Conservation (phyloP, 306 rosid species). For the Lupinus albus region DNA sequence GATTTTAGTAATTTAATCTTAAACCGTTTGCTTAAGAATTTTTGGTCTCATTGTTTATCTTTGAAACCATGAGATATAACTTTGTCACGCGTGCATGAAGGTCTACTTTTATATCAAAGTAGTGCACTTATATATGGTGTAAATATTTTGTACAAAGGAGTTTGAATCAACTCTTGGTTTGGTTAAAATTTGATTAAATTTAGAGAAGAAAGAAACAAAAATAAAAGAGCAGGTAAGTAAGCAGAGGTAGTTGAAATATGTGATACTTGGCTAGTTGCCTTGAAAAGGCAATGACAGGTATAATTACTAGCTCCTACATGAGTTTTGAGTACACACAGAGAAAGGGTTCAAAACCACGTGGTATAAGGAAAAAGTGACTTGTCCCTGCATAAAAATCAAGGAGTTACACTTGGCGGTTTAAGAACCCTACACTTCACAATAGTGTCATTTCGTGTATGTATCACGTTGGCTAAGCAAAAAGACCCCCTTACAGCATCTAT, state of each 20-base stretch:
- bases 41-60: conserved; percentile 6
- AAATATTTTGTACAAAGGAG: not conserved
- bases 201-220: not conserved
- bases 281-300: conserved; percentile 1
- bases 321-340: conserved; percentile 16
- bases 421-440: conserved; percentile 66
- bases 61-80: not conserved
- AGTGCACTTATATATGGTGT: not conserved
- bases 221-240: not conserved
- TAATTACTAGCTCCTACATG: not conserved
- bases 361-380: conserved; percentile 43
- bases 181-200: not conserved
- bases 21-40: conserved; percentile 11
- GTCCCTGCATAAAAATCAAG: conserved; percentile 37
- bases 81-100: not conserved
- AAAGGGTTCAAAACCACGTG: conserved; percentile 50
- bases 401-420: conserved; percentile 54
- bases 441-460: conserved; percentile 29
- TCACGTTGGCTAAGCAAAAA: conserved; percentile 33
- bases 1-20: not conserved
- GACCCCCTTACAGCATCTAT: conserved; percentile 41
- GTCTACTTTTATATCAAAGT: not conserved
- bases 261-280: not conserved
- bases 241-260: not conserved
- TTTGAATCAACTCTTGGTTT: not conserved